These are phyloP conservation scores for Orbilia brochopaga DNA, from an alignment of 2,329 filamentous ascomycete genomes.

Conservation along the genomic window DNA sequence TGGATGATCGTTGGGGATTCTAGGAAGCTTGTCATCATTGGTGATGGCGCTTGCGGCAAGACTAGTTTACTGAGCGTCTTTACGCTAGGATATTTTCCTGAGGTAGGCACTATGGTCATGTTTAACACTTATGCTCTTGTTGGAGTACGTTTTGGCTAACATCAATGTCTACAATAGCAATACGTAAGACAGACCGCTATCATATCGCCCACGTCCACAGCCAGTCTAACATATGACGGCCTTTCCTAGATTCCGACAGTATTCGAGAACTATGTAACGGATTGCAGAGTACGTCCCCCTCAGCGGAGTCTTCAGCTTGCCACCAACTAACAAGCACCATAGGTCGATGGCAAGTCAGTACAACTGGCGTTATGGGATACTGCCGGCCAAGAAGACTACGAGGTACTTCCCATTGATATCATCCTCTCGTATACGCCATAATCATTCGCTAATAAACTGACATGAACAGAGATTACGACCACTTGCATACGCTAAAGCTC, in stretches of 20 bases:
- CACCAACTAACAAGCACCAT: slow-evolving; percentile 6
- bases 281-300: slow-evolving; percentile 76
- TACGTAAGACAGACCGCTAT: slow-evolving; percentile 34
- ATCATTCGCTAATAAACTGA: background rate
- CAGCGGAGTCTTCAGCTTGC: background rate
- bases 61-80: slow-evolving; percentile 97
- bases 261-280: slow-evolving; percentile 99
- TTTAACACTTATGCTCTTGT: slow-evolving; percentile 22
- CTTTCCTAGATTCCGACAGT: slow-evolving; percentile 81
- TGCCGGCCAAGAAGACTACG: slow-evolving; percentile 98
- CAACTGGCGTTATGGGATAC: slow-evolving; percentile 99
- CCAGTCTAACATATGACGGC: slow-evolving; percentile 44
- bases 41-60: slow-evolving; percentile 97
- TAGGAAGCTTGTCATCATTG: slow-evolving; percentile 96
- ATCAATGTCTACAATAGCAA: slow-evolving; percentile 18
- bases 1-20: slow-evolving; percentile 11
- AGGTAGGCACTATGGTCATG: slow-evolving; percentile 68
- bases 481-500: slow-evolving; percentile 93
- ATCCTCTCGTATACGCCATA: background rate
- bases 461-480: slow-evolving; percentile 72
- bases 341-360: slow-evolving; percentile 87
- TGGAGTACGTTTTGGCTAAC: slow-evolving; percentile 19
- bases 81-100: slow-evolving; percentile 96
- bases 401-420: slow-evolving; percentile 58
- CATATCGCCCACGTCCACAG: background rate